These are phyloP conservation scores for Tolypocladium sp. DNA, from an alignment of 2,329 filamentous ascomycete species.

Conservation along the genomic window DNA sequence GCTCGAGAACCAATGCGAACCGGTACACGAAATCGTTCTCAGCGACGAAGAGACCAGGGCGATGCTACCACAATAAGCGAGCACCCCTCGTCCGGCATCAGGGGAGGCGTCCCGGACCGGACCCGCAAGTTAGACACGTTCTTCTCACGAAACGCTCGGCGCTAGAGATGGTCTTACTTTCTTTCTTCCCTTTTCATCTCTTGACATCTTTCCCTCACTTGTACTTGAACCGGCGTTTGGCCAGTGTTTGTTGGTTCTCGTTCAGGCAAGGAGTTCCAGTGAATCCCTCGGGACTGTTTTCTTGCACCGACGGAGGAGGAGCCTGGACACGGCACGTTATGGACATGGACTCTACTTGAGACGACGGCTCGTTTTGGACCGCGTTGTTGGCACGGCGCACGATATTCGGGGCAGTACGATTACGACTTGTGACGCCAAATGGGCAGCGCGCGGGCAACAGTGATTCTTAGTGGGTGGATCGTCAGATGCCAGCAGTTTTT, in stretches of 20 bases:
- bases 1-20: constrained; percentile 66
- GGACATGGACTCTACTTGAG: neutral
- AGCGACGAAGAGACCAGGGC: constrained; percentile 67
- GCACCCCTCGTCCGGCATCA: constrained; percentile 2
- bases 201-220: constrained; percentile 1
- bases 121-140: constrained; percentile 1
- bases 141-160: constrained; percentile 4
- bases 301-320: neutral
- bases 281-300: neutral
- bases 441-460: neutral
- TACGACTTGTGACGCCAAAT: neutral
- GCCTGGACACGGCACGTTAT: neutral
- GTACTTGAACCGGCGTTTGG: neutral
- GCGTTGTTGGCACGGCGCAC: neutral
- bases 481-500: neutral
- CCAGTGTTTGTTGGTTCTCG: neutral
- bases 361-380: neutral
- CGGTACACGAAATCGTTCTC: constrained; percentile 68
- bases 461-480: neutral
- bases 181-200: neutral
- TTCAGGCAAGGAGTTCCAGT: neutral
- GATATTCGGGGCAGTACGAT: neutral
- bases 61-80: constrained; percentile 54
- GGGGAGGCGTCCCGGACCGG: neutral
- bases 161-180: constrained; percentile 1